Percentiles rank a stretch among this genome's conserved stretches.
phyloP scores from a whole-genome alignment of 129 eudicot species.

The Oenanthe sinensis region DNA sequence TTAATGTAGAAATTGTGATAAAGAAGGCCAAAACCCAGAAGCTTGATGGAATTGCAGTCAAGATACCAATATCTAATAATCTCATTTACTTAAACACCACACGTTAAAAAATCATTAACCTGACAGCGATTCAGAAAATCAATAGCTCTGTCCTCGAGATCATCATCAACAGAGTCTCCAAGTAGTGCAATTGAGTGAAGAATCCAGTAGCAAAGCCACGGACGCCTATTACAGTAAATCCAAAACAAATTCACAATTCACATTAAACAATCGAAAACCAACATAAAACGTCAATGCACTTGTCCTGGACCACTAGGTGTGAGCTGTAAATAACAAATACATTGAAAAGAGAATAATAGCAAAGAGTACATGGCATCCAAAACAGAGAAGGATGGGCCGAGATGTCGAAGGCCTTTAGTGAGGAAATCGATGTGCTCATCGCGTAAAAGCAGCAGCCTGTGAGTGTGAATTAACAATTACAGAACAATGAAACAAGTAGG shows the following conservation, averaged over 20 bases:
- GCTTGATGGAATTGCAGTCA: not conserved
- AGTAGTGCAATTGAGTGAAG: slow-evolving; percentile 81
- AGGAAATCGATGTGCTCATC: slow-evolving; percentile 65
- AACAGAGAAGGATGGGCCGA: slow-evolving; percentile 48
- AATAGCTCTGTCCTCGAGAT: slow-evolving; percentile 41
- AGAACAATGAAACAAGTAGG: not conserved
- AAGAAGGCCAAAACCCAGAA: too few relatives aligned
- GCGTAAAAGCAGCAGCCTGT: slow-evolving; percentile 59
- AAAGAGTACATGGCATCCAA: slow-evolving; percentile 69
- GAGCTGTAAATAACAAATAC: not conserved
- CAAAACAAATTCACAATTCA: not conserved
- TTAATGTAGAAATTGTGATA: too few relatives aligned
- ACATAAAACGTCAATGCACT: not conserved
- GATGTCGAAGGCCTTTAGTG: slow-evolving; percentile 60
- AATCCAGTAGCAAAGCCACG: slow-evolving; percentile 98
- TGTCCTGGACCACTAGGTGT: not conserved
- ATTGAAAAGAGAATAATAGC: not conserved
- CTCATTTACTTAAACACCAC: not conserved
- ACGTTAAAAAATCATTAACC: slow-evolving; percentile 21
- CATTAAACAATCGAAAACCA: not conserved
- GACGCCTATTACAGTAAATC: slow-evolving; percentile 53
- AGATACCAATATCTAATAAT: not conserved
- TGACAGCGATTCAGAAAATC: slow-evolving; percentile 75
- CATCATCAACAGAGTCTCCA: slow-evolving; percentile 55
- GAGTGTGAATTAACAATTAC: not conserved